Conservation (phyloP, 768 basidiomycete species). For the Gloeostereum incarnatum region DNA sequence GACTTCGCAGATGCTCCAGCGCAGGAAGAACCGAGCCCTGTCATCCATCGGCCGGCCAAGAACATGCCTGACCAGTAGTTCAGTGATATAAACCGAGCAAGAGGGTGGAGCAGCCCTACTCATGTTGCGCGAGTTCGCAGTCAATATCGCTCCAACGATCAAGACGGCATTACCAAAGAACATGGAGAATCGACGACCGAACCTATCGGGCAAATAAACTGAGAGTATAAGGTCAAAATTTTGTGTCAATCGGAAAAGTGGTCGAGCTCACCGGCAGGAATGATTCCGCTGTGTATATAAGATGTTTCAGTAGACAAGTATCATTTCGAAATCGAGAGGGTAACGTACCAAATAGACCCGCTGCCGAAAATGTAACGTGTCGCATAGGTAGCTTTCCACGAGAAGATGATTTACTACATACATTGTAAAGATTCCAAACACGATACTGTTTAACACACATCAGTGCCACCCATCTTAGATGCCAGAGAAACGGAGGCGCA, state of each 20-base stretch:
- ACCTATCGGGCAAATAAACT: constrained; percentile 37
- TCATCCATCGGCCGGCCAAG: constrained; percentile 41
- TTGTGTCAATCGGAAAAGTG: too few relatives aligned
- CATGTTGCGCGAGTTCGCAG: constrained; percentile 34
- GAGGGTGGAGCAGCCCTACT: too few relatives aligned
- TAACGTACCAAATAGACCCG: constrained; percentile 27
- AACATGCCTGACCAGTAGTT: too few relatives aligned
- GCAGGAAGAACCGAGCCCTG: constrained; percentile 34
- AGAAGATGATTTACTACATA: constrained; percentile 12
- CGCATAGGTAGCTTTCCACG: not conserved
- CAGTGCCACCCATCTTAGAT: not conserved
- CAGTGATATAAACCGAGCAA: too few relatives aligned
- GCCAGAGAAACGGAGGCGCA: constrained; percentile 9
- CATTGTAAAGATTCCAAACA: constrained; percentile 47
- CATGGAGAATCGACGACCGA: constrained; percentile 42
- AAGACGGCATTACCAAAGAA: constrained; percentile 35
- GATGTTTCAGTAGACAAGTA: not conserved
- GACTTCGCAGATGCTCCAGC: constrained; percentile 42
- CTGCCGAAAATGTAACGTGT: constrained; percentile 10
- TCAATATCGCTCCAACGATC: constrained; percentile 35
- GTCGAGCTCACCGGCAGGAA: constrained; percentile 27
- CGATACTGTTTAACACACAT: constrained; percentile 21
- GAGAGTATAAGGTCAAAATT: not conserved
- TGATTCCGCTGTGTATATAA: constrained; percentile 26
- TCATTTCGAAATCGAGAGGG: not conserved